These are phyloP conservation scores for Trametes cinnabarina DNA, from an alignment of 768 basidiomycete species.

Conservation along the genomic window DNA sequence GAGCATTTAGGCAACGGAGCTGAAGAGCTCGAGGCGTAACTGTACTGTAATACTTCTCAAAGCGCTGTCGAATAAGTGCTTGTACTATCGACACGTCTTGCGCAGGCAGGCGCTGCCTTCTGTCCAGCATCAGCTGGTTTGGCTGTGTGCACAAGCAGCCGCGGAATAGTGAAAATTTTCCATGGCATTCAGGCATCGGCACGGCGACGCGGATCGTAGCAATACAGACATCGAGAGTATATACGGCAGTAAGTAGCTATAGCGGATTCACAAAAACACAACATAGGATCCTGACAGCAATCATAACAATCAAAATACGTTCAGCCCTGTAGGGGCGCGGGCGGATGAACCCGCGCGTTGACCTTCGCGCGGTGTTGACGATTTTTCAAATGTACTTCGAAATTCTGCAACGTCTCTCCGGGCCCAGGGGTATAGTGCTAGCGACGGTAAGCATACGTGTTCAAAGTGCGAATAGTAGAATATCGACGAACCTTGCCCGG, in stretches of 20 bases:
- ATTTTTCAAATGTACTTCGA: conserved; percentile 90
- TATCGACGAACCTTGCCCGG: conserved; percentile 77
- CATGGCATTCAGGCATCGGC: conserved; percentile 1
- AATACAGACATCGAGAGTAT: conserved; percentile 17
- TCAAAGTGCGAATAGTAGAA: background rate
- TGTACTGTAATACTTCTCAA: too few species aligned
- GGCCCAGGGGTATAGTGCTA: conserved; percentile 91
- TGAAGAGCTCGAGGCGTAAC: too few species aligned
- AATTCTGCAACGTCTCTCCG: conserved; percentile 82
- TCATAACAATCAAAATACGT: conserved; percentile 7
- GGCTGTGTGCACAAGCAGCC: too few species aligned
- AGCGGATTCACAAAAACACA: conserved; percentile 18
- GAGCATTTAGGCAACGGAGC: too few species aligned
- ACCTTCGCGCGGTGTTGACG: conserved; percentile 76
- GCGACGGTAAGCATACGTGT: conserved; percentile 9
- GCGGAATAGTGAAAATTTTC: too few species aligned
- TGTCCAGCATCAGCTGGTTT: too few species aligned
- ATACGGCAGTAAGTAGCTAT: conserved; percentile 17
- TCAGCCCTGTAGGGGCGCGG: conserved; percentile 14
- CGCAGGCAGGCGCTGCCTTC: too few species aligned
- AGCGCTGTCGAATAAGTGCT: too few species aligned
- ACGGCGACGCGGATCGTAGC: conserved; percentile 5
- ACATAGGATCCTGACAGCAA: conserved; percentile 20
- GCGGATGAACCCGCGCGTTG: conserved; percentile 46
- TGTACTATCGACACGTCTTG: too few species aligned